Evolutionary conservation across 805 yeast genomes (phyloP).

Genomic region (Clavispora santaluciae): DNA sequence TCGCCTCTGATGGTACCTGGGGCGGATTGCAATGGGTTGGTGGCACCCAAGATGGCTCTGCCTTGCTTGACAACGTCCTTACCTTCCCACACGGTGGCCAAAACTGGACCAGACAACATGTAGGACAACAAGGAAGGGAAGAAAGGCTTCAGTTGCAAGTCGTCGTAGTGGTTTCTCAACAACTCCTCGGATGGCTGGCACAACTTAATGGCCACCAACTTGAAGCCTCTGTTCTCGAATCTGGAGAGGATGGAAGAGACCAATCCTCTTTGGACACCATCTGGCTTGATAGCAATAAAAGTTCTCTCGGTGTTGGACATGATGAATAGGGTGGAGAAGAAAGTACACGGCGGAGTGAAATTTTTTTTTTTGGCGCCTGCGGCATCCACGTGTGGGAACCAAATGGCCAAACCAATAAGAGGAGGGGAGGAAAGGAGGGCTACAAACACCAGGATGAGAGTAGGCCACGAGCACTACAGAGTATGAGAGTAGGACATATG

Average conservation of each 20-base stretch:
- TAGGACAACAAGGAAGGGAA: slow-evolving; percentile 94
- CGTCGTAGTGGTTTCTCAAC: slow-evolving; percentile 91
- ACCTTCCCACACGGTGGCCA: slow-evolving; percentile 99
- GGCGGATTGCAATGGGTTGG: slow-evolving; percentile 94
- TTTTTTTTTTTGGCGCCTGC: slow-evolving; percentile 3
- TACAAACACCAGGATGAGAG: background rate
- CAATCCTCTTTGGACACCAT: slow-evolving; percentile 99
- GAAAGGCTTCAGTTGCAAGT: slow-evolving; percentile 93
- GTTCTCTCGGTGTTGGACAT: slow-evolving; percentile 75
- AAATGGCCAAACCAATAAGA: background rate
- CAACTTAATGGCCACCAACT: slow-evolving; percentile 93
- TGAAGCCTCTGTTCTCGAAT: slow-evolving; percentile 96
- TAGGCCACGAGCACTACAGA: too few relatives aligned
- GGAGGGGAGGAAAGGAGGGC: background rate
- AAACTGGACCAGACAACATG: slow-evolving; percentile 98
- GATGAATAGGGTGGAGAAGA: slow-evolving; percentile 2
- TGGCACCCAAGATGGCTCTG: slow-evolving; percentile 96
- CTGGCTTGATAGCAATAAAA: slow-evolving; percentile 94
- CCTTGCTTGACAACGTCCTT: slow-evolving; percentile 99
- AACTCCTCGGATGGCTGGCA: slow-evolving; percentile 80
- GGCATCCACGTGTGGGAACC: background rate
- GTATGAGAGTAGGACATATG: too few relatives aligned
- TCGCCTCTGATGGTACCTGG: slow-evolving; percentile 99
- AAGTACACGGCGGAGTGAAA: background rate
- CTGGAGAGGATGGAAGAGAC: slow-evolving; percentile 84